Evolutionary conservation across 768 basidiomycete genomes (phyloP).

Genomic region (Xanthoconium stramineum): DNA sequence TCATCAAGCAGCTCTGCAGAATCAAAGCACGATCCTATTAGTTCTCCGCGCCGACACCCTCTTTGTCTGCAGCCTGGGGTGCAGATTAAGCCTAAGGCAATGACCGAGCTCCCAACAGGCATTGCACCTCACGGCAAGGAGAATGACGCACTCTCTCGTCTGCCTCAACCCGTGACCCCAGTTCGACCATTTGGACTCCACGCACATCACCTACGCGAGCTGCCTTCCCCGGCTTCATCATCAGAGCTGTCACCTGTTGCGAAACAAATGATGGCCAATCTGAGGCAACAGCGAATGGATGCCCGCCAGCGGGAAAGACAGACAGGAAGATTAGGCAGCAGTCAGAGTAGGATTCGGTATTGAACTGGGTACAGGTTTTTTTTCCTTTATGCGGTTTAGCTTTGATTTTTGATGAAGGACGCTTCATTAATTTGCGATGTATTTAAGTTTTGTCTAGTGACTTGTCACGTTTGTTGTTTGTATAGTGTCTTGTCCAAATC

Average conservation of each 20-base stretch:
- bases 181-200: slow-evolving; percentile 40
- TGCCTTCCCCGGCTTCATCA: slow-evolving; percentile 65
- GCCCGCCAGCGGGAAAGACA: slow-evolving; percentile 33
- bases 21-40: slow-evolving; percentile 4
- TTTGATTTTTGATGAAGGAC: slow-evolving; percentile 14
- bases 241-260: slow-evolving; percentile 71
- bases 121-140: slow-evolving; percentile 16
- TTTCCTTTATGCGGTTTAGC: not conserved
- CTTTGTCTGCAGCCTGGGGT: slow-evolving; percentile 4
- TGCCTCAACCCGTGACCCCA: slow-evolving; percentile 44
- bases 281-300: slow-evolving; percentile 42
- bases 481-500: not conserved
- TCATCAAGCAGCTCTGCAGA: slow-evolving; percentile 26
- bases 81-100: not conserved
- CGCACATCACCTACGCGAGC: slow-evolving; percentile 24
- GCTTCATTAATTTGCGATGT: slow-evolving; percentile 15
- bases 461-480: slow-evolving; percentile 6
- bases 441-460: not conserved
- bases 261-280: slow-evolving; percentile 62
- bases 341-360: slow-evolving; percentile 31
- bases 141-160: slow-evolving; percentile 24
- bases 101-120: not conserved
- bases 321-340: slow-evolving; percentile 29
- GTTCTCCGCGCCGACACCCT: slow-evolving; percentile 3
- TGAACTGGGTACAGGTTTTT: slow-evolving; percentile 7